These are phyloP conservation scores for Spergularia marina DNA, from an alignment of 148 eudicot species.

Conservation along the genomic window DNA sequence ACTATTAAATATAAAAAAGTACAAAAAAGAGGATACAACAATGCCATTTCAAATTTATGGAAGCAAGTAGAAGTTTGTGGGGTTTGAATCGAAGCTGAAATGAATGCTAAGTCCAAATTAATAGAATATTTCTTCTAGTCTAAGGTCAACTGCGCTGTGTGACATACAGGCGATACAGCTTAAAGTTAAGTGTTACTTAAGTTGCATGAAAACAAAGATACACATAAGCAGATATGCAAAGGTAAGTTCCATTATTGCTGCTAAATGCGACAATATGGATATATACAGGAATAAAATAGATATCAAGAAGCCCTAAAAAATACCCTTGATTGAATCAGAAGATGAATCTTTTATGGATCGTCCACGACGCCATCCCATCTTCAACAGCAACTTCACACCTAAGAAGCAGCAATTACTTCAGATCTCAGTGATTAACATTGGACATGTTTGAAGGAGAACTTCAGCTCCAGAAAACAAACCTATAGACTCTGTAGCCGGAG, in stretches of 20 bases:
- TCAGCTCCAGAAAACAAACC: constrained; percentile 42
- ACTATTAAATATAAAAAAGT: too few relatives aligned
- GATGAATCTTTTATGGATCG: constrained; percentile 68
- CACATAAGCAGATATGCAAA: background rate
- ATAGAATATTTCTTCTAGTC: too few relatives aligned
- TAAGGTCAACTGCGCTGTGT: too few relatives aligned
- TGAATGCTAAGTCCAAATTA: too few relatives aligned
- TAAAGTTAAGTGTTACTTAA: background rate
- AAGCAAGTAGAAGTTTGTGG: too few relatives aligned
- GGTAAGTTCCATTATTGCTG: background rate
- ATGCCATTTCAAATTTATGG: too few relatives aligned
- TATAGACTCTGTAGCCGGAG: constrained; percentile 72
- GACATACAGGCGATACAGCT: background rate
- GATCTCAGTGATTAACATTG: constrained; percentile 19
- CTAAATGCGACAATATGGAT: background rate
- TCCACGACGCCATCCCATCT: constrained; percentile 99
- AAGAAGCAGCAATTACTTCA: constrained; percentile 21
- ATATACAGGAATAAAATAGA: background rate
- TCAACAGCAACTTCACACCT: constrained; percentile 81
- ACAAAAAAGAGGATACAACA: too few relatives aligned
- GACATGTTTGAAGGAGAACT: constrained; percentile 9
- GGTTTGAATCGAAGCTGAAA: too few relatives aligned
- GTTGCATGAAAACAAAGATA: background rate
- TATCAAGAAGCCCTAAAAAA: constrained; percentile 24
- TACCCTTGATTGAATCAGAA: constrained; percentile 62